phyloP scores from a whole-genome alignment of 23 red algal species.

The Gracilariopsis chorda region DNA sequence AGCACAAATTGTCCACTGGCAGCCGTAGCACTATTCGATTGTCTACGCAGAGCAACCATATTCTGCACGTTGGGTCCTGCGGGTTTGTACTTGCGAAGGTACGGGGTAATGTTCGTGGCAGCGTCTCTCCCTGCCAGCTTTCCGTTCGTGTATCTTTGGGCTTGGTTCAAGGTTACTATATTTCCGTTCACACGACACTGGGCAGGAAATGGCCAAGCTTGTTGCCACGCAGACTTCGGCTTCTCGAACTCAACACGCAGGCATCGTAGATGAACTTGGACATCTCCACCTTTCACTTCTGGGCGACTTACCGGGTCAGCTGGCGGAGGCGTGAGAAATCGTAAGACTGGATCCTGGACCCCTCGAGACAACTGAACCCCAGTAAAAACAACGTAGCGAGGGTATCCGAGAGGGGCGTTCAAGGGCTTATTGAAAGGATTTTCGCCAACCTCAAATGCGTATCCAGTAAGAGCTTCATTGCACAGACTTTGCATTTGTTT shows the following conservation, averaged over 20 bases:
- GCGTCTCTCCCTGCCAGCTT: slow-evolving; percentile 61
- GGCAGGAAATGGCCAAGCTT: slow-evolving; percentile 73
- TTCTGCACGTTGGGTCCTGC: neutral
- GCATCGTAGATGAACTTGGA: slow-evolving; percentile 70
- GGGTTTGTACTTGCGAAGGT: slow-evolving; percentile 46
- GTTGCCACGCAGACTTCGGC: slow-evolving; percentile 33
- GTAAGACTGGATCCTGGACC: slow-evolving; percentile 14
- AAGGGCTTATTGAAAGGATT: slow-evolving; percentile 52
- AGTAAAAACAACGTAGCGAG: slow-evolving; percentile 17
- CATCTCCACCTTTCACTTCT: slow-evolving; percentile 28
- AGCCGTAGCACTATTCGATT: slow-evolving; percentile 5
- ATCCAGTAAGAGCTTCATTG: slow-evolving; percentile 14
- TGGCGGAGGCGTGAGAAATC: slow-evolving; percentile 34
- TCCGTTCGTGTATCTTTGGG: slow-evolving; percentile 81
- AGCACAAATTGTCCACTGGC: slow-evolving; percentile 35
- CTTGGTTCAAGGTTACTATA: slow-evolving; percentile 58
- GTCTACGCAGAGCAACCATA: neutral
- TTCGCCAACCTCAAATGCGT: slow-evolving; percentile 30
- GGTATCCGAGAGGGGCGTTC: slow-evolving; percentile 12
- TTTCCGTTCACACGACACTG: slow-evolving; percentile 55
- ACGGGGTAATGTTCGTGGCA: slow-evolving; percentile 65
- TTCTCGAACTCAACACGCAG: slow-evolving; percentile 28
- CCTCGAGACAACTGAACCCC: slow-evolving; percentile 18
- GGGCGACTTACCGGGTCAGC: neutral
- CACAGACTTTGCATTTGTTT: neutral